Conservation (phyloP, 257 asterid genomes). For the Gentiana dahurica region DNA sequence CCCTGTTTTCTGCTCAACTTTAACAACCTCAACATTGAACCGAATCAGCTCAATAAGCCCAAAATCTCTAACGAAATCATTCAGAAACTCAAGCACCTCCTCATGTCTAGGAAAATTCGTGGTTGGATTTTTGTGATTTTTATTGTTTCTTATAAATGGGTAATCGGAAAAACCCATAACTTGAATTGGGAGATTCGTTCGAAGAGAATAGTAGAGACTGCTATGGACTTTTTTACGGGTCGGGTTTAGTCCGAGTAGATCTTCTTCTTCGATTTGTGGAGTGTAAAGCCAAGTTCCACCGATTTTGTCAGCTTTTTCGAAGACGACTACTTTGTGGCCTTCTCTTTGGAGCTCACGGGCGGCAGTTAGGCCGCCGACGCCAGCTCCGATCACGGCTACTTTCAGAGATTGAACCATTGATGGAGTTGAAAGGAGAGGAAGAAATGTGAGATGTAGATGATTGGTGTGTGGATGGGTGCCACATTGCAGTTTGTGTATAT, state of each 20-base stretch:
- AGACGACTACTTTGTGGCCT: constrained; percentile 27
- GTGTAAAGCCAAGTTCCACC: constrained; percentile 14
- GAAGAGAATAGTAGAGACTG: constrained; percentile 11
- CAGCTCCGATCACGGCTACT: constrained; percentile 64
- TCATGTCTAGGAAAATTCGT: constrained; percentile 10
- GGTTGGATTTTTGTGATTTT: not conserved
- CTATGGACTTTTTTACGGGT: constrained; percentile 6
- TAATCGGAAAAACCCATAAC: constrained; percentile 13
- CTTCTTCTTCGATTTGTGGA: constrained; percentile 6
- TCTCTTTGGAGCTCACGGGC: constrained; percentile 38
- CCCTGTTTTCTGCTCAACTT: constrained; percentile 26
- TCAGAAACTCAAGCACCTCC: constrained; percentile 17
- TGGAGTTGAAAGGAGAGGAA: no score
- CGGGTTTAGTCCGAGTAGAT: constrained; percentile 14
- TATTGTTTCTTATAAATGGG: not conserved
- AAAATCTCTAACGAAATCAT: constrained; percentile 29
- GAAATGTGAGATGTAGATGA: no score
- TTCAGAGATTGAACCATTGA: constrained; percentile 11
- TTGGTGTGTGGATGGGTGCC: no score
- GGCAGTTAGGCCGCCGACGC: constrained; percentile 27
- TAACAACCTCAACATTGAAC: constrained; percentile 30
- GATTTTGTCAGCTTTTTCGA: constrained; percentile 26
- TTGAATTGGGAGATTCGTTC: constrained; percentile 9
- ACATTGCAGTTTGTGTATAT: no score
- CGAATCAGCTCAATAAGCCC: constrained; percentile 33